Evolutionary conservation across 305 asterid species (phyloP).

Genomic region (Solanum hybrid): DNA sequence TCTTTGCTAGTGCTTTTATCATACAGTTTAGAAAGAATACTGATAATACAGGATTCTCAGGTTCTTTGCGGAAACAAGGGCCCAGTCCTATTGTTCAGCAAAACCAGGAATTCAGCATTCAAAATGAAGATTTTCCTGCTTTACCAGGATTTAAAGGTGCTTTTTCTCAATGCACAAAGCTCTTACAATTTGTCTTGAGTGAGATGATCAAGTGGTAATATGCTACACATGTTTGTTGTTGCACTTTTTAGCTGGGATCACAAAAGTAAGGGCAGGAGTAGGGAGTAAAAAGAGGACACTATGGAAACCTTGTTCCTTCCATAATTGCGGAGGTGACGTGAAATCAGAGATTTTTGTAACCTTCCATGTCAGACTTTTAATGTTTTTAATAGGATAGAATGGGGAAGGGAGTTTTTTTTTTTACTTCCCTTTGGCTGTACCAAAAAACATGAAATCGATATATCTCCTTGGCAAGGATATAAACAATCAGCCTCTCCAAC

Average conservation of each 20-base stretch:
- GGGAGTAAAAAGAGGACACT: neutral
- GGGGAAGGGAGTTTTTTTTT: neutral
- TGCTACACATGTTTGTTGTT: neutral
- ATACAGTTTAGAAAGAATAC: neutral
- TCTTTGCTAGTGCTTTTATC: neutral
- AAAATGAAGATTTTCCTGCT: slow-evolving; percentile 86
- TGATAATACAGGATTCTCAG: slow-evolving; percentile 25
- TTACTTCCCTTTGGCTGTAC: neutral
- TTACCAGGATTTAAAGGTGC: slow-evolving; percentile 85
- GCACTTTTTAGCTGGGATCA: neutral
- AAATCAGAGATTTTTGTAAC: neutral
- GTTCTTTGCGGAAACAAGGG: slow-evolving; percentile 71
- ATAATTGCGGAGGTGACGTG: neutral
- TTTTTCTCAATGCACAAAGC: neutral
- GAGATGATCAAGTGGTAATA: neutral
- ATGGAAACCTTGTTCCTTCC: neutral
- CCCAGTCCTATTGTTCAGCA: slow-evolving; percentile 60
- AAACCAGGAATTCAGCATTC: slow-evolving; percentile 88
- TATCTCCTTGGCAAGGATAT: neutral
- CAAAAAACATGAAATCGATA: neutral
- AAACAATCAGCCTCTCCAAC: neutral
- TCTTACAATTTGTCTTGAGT: neutral
- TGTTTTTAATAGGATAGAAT: neutral
- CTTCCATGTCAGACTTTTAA: neutral
- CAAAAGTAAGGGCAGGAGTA: neutral